These are phyloP conservation scores for Mycena epipterygia DNA, from an alignment of 768 basidiomycete genomes.

Conservation along the genomic window DNA sequence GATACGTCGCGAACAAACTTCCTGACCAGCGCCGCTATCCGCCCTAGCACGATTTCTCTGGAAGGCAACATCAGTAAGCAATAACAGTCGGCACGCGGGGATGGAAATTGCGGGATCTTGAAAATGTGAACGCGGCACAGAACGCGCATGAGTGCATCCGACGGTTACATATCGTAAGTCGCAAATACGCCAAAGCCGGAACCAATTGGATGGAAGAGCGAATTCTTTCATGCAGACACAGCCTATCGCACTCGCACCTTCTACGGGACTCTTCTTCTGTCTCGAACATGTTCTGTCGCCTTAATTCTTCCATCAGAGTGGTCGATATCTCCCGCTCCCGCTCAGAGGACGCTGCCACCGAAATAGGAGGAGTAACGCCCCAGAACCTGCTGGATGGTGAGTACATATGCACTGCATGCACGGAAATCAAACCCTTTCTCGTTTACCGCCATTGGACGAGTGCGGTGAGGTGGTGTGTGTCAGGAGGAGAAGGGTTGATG, in stretches of 20 bases:
- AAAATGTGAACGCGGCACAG: not conserved
- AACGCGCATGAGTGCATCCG: not conserved
- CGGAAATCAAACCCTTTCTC: slow-evolving; percentile 6
- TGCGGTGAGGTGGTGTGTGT: not conserved
- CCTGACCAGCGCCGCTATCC: slow-evolving; percentile 90
- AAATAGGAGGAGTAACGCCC: slow-evolving; percentile 90
- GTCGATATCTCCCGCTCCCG: slow-evolving; percentile 86
- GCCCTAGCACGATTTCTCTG: slow-evolving; percentile 94
- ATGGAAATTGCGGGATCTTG: not conserved
- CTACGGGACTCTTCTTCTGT: slow-evolving; percentile 88
- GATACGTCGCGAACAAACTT: slow-evolving; percentile 92
- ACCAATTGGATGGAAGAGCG: no score
- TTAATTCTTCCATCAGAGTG: slow-evolving; percentile 91
- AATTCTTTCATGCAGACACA: not conserved
- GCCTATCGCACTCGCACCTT: slow-evolving; percentile 70
- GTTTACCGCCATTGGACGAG: slow-evolving; percentile 13
- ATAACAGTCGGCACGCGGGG: not conserved
- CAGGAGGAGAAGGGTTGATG: not conserved
- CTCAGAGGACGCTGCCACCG: slow-evolving; percentile 76
- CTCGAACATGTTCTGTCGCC: slow-evolving; percentile 89
- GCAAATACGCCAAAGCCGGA: not conserved
- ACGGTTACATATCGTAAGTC: slow-evolving; percentile 11
- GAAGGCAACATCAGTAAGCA: not conserved
- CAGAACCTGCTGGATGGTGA: slow-evolving; percentile 64
- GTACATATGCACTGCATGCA: not conserved